phyloP scores from a whole-genome alignment of 2,329 filamentous ascomycete genomes.

The Bertia moriformis region DNA sequence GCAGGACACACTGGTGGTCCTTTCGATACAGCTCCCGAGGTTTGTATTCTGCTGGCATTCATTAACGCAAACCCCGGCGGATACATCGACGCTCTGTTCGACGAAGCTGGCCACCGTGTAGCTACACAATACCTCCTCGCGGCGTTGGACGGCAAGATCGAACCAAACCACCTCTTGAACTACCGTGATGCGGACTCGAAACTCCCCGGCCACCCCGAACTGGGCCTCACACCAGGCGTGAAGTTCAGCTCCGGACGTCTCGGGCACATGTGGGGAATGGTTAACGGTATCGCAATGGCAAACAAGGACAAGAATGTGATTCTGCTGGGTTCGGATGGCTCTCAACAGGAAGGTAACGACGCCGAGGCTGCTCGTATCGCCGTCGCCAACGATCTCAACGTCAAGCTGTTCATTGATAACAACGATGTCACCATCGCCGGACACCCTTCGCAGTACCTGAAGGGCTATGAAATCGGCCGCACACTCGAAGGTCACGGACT shows the following conservation, averaged over 20 bases:
- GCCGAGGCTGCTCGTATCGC: slow-evolving; percentile 21
- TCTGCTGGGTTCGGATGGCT: slow-evolving; percentile 20
- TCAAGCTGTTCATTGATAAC: slow-evolving; percentile 22
- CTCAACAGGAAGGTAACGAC: slow-evolving; percentile 23
- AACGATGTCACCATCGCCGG: slow-evolving; percentile 24
- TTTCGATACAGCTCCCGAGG: slow-evolving; percentile 21
- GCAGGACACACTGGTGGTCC: slow-evolving; percentile 21
- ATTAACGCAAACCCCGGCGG: slow-evolving; percentile 15
- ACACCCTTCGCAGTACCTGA: slow-evolving; percentile 20
- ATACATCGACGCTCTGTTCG: slow-evolving; percentile 17
- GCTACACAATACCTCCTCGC: slow-evolving; percentile 21
- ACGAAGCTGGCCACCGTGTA: slow-evolving; percentile 22
- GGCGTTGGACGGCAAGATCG: slow-evolving; percentile 18
- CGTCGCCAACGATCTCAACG: slow-evolving; percentile 17
- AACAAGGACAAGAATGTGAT: slow-evolving; percentile 18
- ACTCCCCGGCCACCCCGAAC: slow-evolving; percentile 20
- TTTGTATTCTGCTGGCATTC: slow-evolving; percentile 19
- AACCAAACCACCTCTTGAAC: slow-evolving; percentile 20
- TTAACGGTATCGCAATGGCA: slow-evolving; percentile 20
- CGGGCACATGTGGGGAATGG: slow-evolving; percentile 21
- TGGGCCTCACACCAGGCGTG: slow-evolving; percentile 20
- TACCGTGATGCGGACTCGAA: slow-evolving; percentile 22
- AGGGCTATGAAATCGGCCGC: slow-evolving; percentile 15
- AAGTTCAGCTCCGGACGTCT: slow-evolving; percentile 23
- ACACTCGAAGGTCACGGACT: slow-evolving; percentile 20